A percentile compares a stretch with the other conserved stretches of the same genome.
phyloP scores from a whole-genome alignment of 2,329 filamentous ascomycete genomes.

The Lachnellula occidentalis region DNA sequence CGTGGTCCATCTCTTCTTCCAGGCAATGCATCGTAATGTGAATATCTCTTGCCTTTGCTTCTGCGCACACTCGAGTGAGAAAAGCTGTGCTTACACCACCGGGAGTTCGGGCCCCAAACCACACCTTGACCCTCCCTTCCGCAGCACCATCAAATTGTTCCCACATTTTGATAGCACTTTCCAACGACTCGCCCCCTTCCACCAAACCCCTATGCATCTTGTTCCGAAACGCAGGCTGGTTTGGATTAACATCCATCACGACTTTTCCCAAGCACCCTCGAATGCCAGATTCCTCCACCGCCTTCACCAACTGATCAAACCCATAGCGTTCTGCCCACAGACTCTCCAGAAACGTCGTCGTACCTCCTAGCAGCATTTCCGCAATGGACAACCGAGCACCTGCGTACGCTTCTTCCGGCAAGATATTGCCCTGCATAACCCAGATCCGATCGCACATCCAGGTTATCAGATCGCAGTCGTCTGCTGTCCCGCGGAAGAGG shows the following conservation, averaged over 20 bases:
- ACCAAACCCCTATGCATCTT: constrained; percentile 10
- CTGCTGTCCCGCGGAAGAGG: constrained; percentile 7
- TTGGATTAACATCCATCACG: constrained; percentile 6
- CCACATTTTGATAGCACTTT: constrained; percentile 13
- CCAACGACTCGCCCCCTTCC: constrained; percentile 5
- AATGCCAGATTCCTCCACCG: constrained; percentile 9
- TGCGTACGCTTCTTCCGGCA: constrained; percentile 6
- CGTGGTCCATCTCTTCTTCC: constrained; percentile 2
- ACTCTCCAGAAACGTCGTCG: constrained; percentile 10
- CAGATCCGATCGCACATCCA: constrained; percentile 14
- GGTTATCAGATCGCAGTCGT: constrained; percentile 4
- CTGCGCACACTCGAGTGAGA: background rate
- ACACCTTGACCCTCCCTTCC: constrained; percentile 32
- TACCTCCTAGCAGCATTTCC: constrained; percentile 9
- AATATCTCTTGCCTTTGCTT: background rate
- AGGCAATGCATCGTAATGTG: constrained; percentile 10
- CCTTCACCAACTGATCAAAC: constrained; percentile 2
- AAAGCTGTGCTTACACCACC: background rate
- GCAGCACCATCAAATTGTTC: constrained; percentile 33
- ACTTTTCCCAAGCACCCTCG: constrained; percentile 12
- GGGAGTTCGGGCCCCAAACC: constrained; percentile 31
- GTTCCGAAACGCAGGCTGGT: constrained; percentile 5
- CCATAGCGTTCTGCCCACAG: constrained; percentile 5
- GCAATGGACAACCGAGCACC: constrained; percentile 7
- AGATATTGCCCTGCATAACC: constrained; percentile 9